These are phyloP conservation scores for Suillus paluster DNA, from an alignment of 768 basidiomycete genomes.

Conservation along the genomic window DNA sequence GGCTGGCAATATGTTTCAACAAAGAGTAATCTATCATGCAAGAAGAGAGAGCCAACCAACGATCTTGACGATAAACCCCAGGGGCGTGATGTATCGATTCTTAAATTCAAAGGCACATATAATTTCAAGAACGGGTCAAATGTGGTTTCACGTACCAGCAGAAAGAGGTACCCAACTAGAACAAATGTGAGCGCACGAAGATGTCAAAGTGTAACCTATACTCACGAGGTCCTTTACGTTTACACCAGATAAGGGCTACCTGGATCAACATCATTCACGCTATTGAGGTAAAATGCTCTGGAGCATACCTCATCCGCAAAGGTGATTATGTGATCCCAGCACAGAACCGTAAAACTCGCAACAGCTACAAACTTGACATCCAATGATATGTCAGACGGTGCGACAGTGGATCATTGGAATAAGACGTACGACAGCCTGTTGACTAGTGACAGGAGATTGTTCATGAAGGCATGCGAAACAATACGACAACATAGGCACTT, in stretches of 20 bases:
- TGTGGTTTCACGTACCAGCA: constrained; percentile 30
- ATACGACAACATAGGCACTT: not conserved
- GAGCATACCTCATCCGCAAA: constrained; percentile 35
- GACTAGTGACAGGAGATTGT: not conserved
- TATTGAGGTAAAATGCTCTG: not conserved
- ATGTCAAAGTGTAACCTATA: constrained; percentile 22
- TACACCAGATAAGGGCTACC: constrained; percentile 40
- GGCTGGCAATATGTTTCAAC: not conserved
- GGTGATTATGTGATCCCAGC: constrained; percentile 46
- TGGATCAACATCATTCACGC: constrained; percentile 11
- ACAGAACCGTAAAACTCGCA: constrained; percentile 49
- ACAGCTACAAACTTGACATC: constrained; percentile 50
- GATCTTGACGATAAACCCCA: constrained; percentile 60
- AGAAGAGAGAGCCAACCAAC: constrained; percentile 18
- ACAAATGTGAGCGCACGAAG: constrained; percentile 32
- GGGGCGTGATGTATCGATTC: constrained; percentile 65
- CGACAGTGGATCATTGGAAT: no score
- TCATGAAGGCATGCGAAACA: not conserved
- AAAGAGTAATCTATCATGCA: not conserved
- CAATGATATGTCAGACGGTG: not conserved
- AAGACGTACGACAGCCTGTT: constrained; percentile 1
- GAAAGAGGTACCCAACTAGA: constrained; percentile 39
- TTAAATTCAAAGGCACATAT: constrained; percentile 21
- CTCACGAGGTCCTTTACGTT: constrained; percentile 50
- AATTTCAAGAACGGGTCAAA: not conserved